phyloP scores from a whole-genome alignment of 2,329 filamentous ascomycete species.

The Epichloe typhina region DNA sequence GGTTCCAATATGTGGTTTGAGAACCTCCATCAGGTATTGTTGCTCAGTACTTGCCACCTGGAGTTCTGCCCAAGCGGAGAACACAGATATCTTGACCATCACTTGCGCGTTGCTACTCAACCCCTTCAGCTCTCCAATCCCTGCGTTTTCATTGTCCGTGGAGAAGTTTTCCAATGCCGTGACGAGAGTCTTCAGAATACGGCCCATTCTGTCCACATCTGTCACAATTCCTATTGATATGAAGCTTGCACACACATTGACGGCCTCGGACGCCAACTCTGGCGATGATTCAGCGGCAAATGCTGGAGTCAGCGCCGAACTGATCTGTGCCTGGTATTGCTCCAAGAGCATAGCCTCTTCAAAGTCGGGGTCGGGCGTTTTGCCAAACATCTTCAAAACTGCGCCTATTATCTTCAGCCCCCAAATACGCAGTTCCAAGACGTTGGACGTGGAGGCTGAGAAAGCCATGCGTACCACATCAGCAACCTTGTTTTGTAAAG shows the following conservation, averaged over 20 bases:
- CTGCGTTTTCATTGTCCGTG: constrained; percentile 62
- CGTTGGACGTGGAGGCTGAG: constrained; percentile 87
- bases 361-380: constrained; percentile 90
- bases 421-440: constrained; percentile 79
- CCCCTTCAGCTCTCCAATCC: constrained; percentile 85
- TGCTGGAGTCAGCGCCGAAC: constrained; percentile 87
- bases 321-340: constrained; percentile 97
- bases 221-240: constrained; percentile 95
- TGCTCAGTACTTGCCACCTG: constrained; percentile 93
- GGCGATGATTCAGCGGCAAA: constrained; percentile 94
- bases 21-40: constrained; percentile 72
- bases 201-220: constrained; percentile 95
- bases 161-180: constrained; percentile 87
- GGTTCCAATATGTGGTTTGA: constrained; percentile 79
- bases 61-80: constrained; percentile 92
- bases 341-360: constrained; percentile 92
- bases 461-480: constrained; percentile 96
- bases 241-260: constrained; percentile 96
- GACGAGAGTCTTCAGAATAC: constrained; percentile 87
- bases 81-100: constrained; percentile 97
- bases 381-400: constrained; percentile 89
- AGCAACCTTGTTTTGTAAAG: constrained; percentile 70
- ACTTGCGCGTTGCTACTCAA: constrained; percentile 92
- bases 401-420: constrained; percentile 90
- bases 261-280: constrained; percentile 86